These are phyloP conservation scores for Botrytis fabae DNA, from an alignment of 2,329 filamentous ascomycete genomes.

Conservation along the genomic window DNA sequence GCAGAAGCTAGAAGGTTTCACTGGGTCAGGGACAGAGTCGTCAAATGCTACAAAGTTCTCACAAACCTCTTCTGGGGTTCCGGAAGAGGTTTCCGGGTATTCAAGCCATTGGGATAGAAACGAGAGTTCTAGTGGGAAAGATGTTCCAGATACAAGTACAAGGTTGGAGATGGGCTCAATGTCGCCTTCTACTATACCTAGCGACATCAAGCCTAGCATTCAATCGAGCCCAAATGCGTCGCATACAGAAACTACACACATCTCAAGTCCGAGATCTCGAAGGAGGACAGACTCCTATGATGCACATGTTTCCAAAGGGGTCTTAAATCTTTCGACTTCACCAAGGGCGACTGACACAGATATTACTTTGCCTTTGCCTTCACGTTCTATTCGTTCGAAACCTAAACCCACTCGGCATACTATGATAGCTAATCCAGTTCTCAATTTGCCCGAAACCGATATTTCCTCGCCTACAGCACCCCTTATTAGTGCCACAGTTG, in stretches of 20 bases:
- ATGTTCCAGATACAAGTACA: background rate
- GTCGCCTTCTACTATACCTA: background rate
- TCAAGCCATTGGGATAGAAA: background rate
- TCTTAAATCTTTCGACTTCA: constrained; percentile 31
- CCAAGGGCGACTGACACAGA: constrained; percentile 27
- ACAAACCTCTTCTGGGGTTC: background rate
- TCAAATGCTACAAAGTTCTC: background rate
- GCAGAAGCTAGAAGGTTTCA: constrained; percentile 8
- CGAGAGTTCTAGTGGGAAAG: background rate
- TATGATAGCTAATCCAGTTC: constrained; percentile 31
- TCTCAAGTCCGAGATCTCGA: constrained; percentile 22
- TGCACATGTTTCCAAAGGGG: constrained; percentile 35
- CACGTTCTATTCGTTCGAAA: constrained; percentile 41
- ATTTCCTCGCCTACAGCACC: constrained; percentile 9
- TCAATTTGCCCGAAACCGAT: constrained; percentile 26
- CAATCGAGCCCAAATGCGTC: constrained; percentile 20
- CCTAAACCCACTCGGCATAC: constrained; percentile 35
- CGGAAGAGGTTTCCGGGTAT: background rate
- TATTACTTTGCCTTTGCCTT: constrained; percentile 26
- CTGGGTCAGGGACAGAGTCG: background rate
- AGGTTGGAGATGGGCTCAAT: background rate
- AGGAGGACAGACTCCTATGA: constrained; percentile 31
- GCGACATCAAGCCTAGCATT: constrained; percentile 11
- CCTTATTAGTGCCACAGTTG: background rate
- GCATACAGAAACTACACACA: constrained; percentile 23